A percentile compares a stretch with the other conserved stretches of the same genome.
Evolutionary conservation across 139 green algal genomes (phyloP).

Genomic region (Pleodorina starrii): DNA sequence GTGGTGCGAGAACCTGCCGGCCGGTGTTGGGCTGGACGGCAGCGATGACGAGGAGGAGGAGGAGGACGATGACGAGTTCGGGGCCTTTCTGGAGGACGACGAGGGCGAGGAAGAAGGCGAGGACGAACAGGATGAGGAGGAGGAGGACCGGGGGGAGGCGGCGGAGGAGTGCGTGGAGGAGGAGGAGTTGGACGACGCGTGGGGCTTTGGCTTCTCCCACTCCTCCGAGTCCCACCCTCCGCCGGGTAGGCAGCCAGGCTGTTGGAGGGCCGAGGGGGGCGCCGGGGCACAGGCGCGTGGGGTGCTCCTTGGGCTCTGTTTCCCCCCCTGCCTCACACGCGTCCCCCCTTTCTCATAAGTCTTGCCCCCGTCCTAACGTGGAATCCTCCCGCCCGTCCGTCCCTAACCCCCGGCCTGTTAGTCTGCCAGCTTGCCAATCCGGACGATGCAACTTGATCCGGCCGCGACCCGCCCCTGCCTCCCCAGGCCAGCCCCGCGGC

Average conservation of each 20-base stretch:
- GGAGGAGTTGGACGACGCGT: not conserved
- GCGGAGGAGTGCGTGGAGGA: conserved; percentile 9
- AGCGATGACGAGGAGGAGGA: not conserved
- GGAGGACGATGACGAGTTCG: conserved; percentile 8
- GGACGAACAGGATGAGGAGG: not conserved
- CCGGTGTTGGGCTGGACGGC: not conserved
- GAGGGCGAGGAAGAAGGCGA: conserved; percentile 39
- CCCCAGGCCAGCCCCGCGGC: not conserved
- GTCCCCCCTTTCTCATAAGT: no score
- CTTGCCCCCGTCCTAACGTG: no score
- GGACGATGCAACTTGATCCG: no score
- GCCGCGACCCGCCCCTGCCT: no score
- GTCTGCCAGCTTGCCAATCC: no score
- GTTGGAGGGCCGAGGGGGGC: no score
- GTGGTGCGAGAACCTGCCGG: conserved; percentile 28
- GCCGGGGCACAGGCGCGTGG: no score
- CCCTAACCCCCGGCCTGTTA: no score
- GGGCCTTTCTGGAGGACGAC: not conserved
- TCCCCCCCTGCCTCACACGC: no score
- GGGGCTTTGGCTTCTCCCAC: conserved; percentile 22
- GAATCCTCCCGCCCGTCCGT: no score
- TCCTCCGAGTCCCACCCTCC: not conserved
- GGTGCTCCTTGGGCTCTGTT: no score
- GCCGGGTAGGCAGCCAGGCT: not conserved
- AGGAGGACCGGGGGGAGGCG: conserved; percentile 19